Conservation (phyloP, 2,329 filamentous ascomycete genomes). For the Chaetoscypha palmicola region DNA sequence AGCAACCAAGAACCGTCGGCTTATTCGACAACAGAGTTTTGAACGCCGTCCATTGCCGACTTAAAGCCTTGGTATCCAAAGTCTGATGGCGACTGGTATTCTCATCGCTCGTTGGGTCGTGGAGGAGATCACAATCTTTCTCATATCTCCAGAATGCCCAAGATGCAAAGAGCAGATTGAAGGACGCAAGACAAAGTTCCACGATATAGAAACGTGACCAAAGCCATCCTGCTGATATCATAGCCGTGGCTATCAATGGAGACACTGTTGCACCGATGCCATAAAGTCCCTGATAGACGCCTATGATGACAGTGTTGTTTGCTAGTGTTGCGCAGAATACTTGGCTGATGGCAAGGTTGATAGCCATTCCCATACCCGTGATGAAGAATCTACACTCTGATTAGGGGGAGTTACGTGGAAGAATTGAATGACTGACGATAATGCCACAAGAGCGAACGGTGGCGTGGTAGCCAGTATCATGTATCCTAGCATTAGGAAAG, state of each 20-base stretch:
- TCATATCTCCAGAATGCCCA: conserved; percentile 67
- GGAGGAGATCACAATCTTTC: conserved; percentile 51
- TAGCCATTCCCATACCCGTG: conserved; percentile 49
- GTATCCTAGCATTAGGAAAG: conserved; percentile 52
- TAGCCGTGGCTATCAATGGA: conserved; percentile 62
- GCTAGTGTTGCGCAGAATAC: conserved; percentile 48
- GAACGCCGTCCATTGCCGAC: conserved; percentile 28
- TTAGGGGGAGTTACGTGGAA: not conserved
- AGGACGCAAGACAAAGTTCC: conserved; percentile 48
- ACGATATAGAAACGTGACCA: conserved; percentile 70
- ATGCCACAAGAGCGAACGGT: conserved; percentile 60
- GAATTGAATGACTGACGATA: conserved; percentile 34
- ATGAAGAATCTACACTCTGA: conserved; percentile 47
- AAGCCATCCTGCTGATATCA: conserved; percentile 54
- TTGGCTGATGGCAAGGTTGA: conserved; percentile 50
- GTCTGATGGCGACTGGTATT: not conserved
- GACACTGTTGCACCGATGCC: conserved; percentile 57
- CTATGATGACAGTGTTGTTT: conserved; percentile 46
- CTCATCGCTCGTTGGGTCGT: conserved; percentile 35
- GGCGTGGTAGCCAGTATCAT: conserved; percentile 57
- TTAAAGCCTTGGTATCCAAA: not conserved
- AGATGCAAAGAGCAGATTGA: conserved; percentile 47
- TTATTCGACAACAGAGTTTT: conserved; percentile 34
- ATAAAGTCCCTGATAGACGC: conserved; percentile 58
- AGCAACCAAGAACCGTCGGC: conserved; percentile 59